Percentiles rank a stretch among this genome's conserved stretches.
phyloP scores from a whole-genome alignment of 192 early-diverging fungal species.

The Diversispora epigaea region DNA sequence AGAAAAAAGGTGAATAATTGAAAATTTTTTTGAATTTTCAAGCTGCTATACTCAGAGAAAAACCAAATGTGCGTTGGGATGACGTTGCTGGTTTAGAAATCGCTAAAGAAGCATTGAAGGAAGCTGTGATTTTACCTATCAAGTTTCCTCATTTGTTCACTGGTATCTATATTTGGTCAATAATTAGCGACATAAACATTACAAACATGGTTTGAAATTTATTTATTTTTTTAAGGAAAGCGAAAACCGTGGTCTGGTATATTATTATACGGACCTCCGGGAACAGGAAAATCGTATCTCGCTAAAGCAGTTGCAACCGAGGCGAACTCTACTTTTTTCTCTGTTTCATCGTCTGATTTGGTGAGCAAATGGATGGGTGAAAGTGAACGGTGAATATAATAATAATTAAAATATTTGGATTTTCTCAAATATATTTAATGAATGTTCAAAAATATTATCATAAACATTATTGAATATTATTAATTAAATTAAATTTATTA shows the following conservation, averaged over 20 bases:
- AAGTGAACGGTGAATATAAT: conserved; percentile 67
- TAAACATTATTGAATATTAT: background rate
- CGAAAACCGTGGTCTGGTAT: conserved; percentile 97
- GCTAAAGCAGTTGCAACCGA: conserved; percentile 99
- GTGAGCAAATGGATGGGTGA: conserved; percentile 99
- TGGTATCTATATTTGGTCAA: conserved; percentile 38
- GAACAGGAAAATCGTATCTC: conserved; percentile 95
- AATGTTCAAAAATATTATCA: too few relatives aligned
- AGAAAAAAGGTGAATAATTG: too few relatives aligned
- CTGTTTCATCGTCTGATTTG: conserved; percentile 94
- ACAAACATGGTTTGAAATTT: background rate
- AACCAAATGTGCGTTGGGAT: conserved; percentile 95
- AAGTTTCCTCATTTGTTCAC: conserved; percentile 97
- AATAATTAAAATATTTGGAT: background rate
- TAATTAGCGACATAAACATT: background rate
- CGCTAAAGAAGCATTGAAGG: conserved; percentile 95
- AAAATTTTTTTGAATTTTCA: conserved; percentile 5
- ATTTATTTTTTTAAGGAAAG: conserved; percentile 55
- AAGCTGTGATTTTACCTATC: conserved; percentile 97
- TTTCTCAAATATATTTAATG: background rate
- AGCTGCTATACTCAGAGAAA: conserved; percentile 91
- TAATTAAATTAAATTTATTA: background rate
- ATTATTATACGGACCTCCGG: conserved; percentile 94
- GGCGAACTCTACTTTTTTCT: conserved; percentile 93
- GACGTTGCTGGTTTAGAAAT: conserved; percentile 95